Conservation (phyloP, 306 rosid genomes). For the Hylodesmum podocarpum region DNA sequence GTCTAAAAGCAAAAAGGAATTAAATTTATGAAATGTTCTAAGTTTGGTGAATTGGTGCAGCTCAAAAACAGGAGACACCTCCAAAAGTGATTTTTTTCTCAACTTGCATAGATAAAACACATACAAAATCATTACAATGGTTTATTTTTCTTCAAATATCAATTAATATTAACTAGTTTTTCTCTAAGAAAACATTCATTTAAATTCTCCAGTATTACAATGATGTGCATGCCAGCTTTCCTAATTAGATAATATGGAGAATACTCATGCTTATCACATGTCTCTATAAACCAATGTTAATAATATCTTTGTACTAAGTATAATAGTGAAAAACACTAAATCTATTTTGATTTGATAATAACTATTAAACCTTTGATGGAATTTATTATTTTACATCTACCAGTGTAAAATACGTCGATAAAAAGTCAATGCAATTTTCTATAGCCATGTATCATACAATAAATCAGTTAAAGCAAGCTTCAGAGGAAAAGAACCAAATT, state of each 20-base stretch:
- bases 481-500: neutral
- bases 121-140: neutral
- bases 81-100: neutral
- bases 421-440: neutral
- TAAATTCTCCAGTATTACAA: neutral
- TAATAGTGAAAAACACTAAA: neutral
- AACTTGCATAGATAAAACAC: neutral
- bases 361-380: neutral
- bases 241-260: neutral
- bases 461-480: neutral
- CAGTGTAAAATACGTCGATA: neutral
- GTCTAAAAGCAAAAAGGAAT: neutral
- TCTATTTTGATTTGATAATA: neutral
- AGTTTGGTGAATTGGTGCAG: conserved; percentile 6
- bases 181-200: neutral
- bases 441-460: neutral
- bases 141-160: neutral
- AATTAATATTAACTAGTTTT: neutral
- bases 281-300: neutral
- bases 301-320: neutral
- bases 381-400: neutral
- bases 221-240: neutral
- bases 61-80: neutral
- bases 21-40: neutral
- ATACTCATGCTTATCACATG: neutral